Percentiles rank a stretch among this genome's conserved stretches.
phyloP scores from a whole-genome alignment of 768 basidiomycete species.

The Mycena belliarum region DNA sequence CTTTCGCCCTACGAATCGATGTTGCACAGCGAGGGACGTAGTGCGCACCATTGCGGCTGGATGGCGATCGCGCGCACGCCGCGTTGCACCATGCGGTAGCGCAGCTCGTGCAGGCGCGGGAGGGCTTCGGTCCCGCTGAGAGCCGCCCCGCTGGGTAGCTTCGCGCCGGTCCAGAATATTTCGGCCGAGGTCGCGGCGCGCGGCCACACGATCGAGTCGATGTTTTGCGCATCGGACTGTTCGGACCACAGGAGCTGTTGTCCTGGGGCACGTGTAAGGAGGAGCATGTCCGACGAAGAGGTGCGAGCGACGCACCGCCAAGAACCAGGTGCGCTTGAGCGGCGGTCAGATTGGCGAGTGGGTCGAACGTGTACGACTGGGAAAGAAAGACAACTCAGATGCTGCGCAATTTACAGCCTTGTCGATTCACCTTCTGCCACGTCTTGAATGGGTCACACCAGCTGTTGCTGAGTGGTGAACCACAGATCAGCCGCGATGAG shows the following conservation, averaged over 20 bases:
- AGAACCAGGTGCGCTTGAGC: conserved; percentile 57
- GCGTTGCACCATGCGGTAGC: conserved; percentile 60
- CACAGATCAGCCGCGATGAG: too few relatives aligned
- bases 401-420: neutral
- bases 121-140: conserved; percentile 49
- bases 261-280: conserved; percentile 31
- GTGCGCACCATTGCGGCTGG: conserved; percentile 74
- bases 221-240: conserved; percentile 66
- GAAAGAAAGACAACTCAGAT: neutral
- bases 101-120: conserved; percentile 65
- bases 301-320: conserved; percentile 49
- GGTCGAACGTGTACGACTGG: conserved; percentile 70
- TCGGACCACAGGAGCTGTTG: conserved; percentile 76
- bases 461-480: conserved; percentile 44
- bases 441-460: conserved; percentile 84
- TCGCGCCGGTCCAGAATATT: conserved; percentile 72
- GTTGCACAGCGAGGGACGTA: conserved; percentile 61
- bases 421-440: conserved; percentile 62
- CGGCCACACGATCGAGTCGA: conserved; percentile 74
- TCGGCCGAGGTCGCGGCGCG: conserved; percentile 72
- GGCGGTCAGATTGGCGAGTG: conserved; percentile 53
- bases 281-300: too few relatives aligned
- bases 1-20: conserved; percentile 24
- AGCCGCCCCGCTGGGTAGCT: conserved; percentile 38
- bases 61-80: conserved; percentile 62